These are phyloP conservation scores for Aurifilum marmelostoma DNA, from an alignment of 2,329 filamentous ascomycete species.

Conservation along the genomic window DNA sequence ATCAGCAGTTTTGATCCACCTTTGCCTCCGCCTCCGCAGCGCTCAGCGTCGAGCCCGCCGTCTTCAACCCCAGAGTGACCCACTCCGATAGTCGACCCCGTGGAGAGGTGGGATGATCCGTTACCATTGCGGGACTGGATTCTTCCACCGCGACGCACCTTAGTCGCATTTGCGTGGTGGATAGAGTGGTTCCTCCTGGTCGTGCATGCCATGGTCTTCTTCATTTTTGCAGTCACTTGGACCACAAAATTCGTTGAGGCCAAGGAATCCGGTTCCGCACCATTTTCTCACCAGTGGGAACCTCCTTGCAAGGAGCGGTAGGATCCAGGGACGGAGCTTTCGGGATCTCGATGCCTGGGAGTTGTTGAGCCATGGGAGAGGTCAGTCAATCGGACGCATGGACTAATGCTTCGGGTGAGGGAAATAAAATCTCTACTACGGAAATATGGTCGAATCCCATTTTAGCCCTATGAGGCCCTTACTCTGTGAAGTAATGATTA, in stretches of 20 bases:
- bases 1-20: background rate
- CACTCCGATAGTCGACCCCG: conserved; percentile 8
- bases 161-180: background rate
- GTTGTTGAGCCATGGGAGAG: background rate
- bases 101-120: conserved; percentile 7
- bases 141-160: background rate
- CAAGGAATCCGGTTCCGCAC: background rate
- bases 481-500: too few relatives aligned
- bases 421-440: too few relatives aligned
- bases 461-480: too few relatives aligned
- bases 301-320: background rate
- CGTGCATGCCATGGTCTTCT: background rate
- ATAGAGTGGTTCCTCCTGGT: background rate
- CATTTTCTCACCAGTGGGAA: background rate
- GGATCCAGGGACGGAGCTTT: background rate
- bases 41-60: background rate
- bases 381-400: too few relatives aligned
- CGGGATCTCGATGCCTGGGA: background rate
- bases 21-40: conserved; percentile 6
- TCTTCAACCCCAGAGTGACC: conserved; percentile 6
- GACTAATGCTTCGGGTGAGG: too few relatives aligned
- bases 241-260: background rate
- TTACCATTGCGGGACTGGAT: background rate
- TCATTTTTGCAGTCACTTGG: background rate
- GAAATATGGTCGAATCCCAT: too few relatives aligned